Percentiles rank a stretch among this genome's conserved stretches.
Conservation (phyloP, 1,139 yeast genomes). For the Kodamaea alishanica region DNA sequence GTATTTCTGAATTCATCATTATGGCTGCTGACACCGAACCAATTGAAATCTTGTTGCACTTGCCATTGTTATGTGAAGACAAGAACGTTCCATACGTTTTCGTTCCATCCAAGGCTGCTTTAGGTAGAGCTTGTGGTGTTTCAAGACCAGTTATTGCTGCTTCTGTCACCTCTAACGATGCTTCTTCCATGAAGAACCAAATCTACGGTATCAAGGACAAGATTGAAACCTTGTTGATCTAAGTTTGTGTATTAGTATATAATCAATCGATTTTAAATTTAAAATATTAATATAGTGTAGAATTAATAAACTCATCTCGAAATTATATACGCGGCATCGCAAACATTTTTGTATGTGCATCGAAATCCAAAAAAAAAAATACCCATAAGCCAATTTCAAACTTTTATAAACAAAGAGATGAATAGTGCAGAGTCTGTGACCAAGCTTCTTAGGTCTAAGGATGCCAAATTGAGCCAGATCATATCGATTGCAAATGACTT, state of each 20-base stretch:
- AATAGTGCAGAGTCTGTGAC: slow-evolving; percentile 60
- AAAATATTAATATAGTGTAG: neutral
- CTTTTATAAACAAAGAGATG: slow-evolving; percentile 10
- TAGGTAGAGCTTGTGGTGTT: slow-evolving; percentile 99
- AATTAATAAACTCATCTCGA: neutral
- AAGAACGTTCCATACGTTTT: slow-evolving; percentile 98
- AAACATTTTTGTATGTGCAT: neutral
- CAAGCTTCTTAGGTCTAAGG: slow-evolving; percentile 57
- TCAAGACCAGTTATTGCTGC: slow-evolving; percentile 99
- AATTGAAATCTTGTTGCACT: slow-evolving; percentile 94
- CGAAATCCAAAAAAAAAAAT: neutral
- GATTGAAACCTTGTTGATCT: slow-evolving; percentile 96
- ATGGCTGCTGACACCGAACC: slow-evolving; percentile 99
- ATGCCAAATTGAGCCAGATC: slow-evolving; percentile 42
- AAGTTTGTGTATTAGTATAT: slow-evolving; percentile 21
- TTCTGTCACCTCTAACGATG: slow-evolving; percentile 96
- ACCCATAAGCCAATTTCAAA: neutral
- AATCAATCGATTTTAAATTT: neutral
- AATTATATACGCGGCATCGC: neutral
- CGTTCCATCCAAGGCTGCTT: slow-evolving; percentile 96
- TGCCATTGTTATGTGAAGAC: slow-evolving; percentile 97
- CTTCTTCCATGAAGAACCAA: slow-evolving; percentile 96
- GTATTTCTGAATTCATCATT: slow-evolving; percentile 98
- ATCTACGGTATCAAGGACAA: slow-evolving; percentile 97
- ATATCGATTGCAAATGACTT: slow-evolving; percentile 40